These are phyloP conservation scores for Oryza coarctata DNA, from an alignment of 176 grass and related monocot species.

Conservation along the genomic window DNA sequence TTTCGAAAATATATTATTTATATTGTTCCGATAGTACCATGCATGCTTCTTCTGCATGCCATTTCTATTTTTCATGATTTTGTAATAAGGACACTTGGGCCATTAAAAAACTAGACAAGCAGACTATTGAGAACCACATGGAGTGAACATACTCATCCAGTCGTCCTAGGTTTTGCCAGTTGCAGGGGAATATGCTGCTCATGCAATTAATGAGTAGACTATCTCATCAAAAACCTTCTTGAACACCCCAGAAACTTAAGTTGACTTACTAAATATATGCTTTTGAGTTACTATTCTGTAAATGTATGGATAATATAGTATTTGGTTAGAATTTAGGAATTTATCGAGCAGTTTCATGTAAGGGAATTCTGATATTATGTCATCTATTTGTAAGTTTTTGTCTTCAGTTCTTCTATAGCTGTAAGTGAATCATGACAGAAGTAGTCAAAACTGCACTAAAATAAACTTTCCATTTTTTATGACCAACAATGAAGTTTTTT, in stretches of 20 bases:
- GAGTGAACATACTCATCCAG: neutral
- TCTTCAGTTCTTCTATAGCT: neutral
- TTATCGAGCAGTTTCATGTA: neutral
- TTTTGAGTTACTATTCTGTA: neutral
- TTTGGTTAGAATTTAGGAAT: neutral
- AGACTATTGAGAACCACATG: neutral
- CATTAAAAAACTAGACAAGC: neutral
- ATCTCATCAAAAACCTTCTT: neutral
- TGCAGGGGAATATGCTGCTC: neutral
- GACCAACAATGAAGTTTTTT: neutral
- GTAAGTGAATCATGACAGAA: neutral
- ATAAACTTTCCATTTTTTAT: neutral
- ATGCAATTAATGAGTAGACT: neutral
- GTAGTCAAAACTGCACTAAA: neutral
- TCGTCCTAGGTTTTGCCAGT: neutral
- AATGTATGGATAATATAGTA: neutral
- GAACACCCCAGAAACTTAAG: neutral
- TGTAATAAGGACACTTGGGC: neutral
- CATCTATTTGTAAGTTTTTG: neutral
- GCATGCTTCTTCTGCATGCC: neutral
- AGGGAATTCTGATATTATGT: neutral
- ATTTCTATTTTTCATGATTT: neutral
- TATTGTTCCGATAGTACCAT: constrained; percentile 19
- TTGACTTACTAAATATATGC: constrained; percentile 1
- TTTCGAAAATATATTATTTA: neutral